A percentile compares a stretch with the other conserved stretches of the same genome.
Evolutionary conservation across 2,329 filamentous ascomycete genomes (phyloP).

Genomic region (Tolypocladium tropicale): DNA sequence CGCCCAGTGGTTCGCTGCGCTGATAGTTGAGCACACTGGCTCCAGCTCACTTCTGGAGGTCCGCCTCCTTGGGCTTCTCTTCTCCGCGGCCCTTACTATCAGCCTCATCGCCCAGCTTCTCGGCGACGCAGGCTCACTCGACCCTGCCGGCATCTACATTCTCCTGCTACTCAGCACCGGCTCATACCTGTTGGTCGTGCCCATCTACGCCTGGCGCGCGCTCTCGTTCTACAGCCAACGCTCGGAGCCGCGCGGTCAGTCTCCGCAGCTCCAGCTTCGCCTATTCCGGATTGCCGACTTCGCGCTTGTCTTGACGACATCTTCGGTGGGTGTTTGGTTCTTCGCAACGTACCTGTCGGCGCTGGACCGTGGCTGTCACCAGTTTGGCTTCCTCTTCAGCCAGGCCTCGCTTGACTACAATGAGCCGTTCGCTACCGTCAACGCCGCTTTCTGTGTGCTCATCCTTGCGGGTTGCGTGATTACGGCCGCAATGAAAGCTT

Average conservation of each 20-base stretch:
- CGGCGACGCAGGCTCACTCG: conserved; percentile 5
- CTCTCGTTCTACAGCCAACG: conserved; percentile 18
- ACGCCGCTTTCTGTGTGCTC: conserved; percentile 19
- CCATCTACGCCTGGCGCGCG: conserved; percentile 21
- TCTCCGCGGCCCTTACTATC: conserved; percentile 16
- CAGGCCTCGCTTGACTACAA: conserved; percentile 14
- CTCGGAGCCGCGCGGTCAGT: conserved; percentile 18
- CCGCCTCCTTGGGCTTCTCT: conserved; percentile 20
- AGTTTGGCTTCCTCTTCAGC: conserved; percentile 22
- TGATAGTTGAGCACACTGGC: conserved; percentile 20
- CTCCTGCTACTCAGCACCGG: conserved; percentile 19
- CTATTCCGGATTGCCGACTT: conserved; percentile 16
- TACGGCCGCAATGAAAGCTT: conserved; percentile 6
- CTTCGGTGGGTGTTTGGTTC: conserved; percentile 22
- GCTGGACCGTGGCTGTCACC: conserved; percentile 12
- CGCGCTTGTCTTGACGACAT: conserved; percentile 13
- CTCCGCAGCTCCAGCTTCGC: conserved; percentile 13
- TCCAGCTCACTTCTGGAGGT: conserved; percentile 16
- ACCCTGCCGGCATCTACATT: conserved; percentile 21
- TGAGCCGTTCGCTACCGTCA: conserved; percentile 15
- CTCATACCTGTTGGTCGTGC: conserved; percentile 19
- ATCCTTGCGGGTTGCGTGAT: conserved; percentile 12
- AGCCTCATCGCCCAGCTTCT: conserved; percentile 17
- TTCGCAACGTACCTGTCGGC: conserved; percentile 15
- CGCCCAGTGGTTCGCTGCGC: conserved; percentile 22